Evolutionary conservation across 1,284 basidiomycete genomes (phyloP), one percentile per base, ranked within the genome.

Genomic region (Irpex sp.): DNA sequence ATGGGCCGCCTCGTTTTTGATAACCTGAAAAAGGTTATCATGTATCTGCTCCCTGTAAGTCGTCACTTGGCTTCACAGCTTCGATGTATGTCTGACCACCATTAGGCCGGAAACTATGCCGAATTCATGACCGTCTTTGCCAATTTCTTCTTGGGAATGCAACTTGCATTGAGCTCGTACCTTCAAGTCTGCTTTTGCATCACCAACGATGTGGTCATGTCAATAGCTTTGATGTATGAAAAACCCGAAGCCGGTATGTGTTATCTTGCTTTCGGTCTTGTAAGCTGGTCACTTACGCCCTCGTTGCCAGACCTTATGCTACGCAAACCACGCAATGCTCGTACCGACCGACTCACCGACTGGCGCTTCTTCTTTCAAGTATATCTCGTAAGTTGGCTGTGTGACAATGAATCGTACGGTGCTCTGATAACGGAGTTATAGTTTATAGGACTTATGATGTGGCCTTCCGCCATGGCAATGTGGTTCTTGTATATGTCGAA

Each of bases 61-160:
- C 58, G 11, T 56, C 5, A 34, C 9, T 31, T 59, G 13, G 13
- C 13, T n/a, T 36, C 40, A n/a, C 47, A 21, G 31, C 37, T n/a
- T 49, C 40, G 15, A 5, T 44, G 11, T 15, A 61, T 11, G 21
- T 9, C 66, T 62, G 62, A 26, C 1, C 37, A 51, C 54, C 1
- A 2, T 19, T 31, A 67, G 67, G 63, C 66, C 2, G 60, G 60
- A 8, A 71, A 82, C 61, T 91, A 87, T 76, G 83, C 86, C 9
- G 89, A 91, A 70, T 80, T 91, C 66, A 85, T 88, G 79, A 82
- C 88, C 1, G 83, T 91, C 57, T 71, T 91, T n/a, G 72, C 88
- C 38, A 84, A 83, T 62, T 75, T 82, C 57, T 69, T 82, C 52
- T 71, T 82, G 9, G 82, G 82, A 40, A 75, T 76, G 64, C 80